Evolutionary conservation across 768 basidiomycete genomes (phyloP).

Genomic region (Epithele typhae): DNA sequence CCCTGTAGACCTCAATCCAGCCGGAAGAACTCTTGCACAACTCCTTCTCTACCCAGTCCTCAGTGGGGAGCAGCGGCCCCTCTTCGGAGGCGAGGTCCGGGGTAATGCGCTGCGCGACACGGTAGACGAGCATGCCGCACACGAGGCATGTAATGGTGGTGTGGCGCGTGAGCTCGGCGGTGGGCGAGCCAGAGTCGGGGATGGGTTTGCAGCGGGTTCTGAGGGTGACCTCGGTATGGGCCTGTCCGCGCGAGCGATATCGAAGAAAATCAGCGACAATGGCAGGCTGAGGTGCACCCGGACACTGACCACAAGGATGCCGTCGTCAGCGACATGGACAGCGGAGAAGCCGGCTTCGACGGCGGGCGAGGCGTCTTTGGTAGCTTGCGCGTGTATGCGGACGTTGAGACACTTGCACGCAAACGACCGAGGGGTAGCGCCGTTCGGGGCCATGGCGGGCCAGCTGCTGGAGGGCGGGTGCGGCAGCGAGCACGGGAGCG

Average conservation of each 20-base stretch:
- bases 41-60: slow-evolving; percentile 76
- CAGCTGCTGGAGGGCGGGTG: neutral
- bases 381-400: slow-evolving; percentile 42
- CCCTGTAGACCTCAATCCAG: slow-evolving; percentile 68
- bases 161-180: slow-evolving; percentile 39
- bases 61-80: slow-evolving; percentile 62
- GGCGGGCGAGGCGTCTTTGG: slow-evolving; percentile 12
- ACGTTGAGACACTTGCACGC: slow-evolving; percentile 75
- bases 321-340: slow-evolving; percentile 63
- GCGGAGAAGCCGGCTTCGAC: slow-evolving; percentile 40
- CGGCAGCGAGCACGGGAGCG: neutral
- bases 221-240: slow-evolving; percentile 66
- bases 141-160: slow-evolving; percentile 66
- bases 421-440: slow-evolving; percentile 28
- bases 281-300: neutral
- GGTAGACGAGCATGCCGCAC: slow-evolving; percentile 64
- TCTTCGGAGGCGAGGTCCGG: slow-evolving; percentile 56
- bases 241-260: slow-evolving; percentile 25
- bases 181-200: slow-evolving; percentile 14
- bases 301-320: slow-evolving; percentile 59
- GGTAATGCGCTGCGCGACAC: slow-evolving; percentile 57
- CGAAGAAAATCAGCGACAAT: slow-evolving; percentile 5
- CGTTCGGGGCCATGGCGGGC: slow-evolving; percentile 22
- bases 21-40: slow-evolving; percentile 62
- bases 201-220: slow-evolving; percentile 42